These are phyloP conservation scores for Hirsutella thompsonii DNA, from an alignment of 2,329 filamentous ascomycete species.

Conservation along the genomic window DNA sequence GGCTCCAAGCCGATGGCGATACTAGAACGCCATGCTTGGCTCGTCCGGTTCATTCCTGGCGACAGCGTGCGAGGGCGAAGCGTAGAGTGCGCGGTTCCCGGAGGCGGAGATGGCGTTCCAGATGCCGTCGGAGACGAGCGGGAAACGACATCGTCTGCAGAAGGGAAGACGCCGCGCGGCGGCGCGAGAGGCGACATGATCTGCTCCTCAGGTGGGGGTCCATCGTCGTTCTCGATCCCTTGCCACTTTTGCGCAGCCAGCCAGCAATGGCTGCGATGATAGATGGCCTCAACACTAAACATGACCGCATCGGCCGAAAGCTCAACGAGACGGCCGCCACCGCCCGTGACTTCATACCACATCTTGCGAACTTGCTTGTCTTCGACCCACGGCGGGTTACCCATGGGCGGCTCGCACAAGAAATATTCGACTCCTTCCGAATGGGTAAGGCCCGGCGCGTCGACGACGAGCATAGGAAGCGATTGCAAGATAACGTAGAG, in stretches of 20 bases:
- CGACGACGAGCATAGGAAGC: constrained; percentile 64
- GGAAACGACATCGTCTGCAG: constrained; percentile 13
- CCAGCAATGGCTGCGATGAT: constrained; percentile 46
- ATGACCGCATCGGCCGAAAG: constrained; percentile 46
- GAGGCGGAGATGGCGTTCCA: constrained; percentile 15
- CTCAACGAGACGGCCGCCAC: constrained; percentile 38
- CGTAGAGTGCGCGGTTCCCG: constrained; percentile 11
- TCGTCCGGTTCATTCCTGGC: constrained; percentile 19
- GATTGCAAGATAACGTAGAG: constrained; percentile 67
- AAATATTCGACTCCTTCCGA: constrained; percentile 71
- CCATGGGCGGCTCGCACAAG: constrained; percentile 62
- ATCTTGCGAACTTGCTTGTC: constrained; percentile 50
- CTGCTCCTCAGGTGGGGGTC: constrained; percentile 15
- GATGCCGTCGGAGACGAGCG: constrained; percentile 9
- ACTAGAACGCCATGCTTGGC: constrained; percentile 25
- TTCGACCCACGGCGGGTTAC: constrained; percentile 62
- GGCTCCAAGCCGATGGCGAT: constrained; percentile 30
- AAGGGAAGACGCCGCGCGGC: constrained; percentile 21
- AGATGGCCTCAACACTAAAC: constrained; percentile 48
- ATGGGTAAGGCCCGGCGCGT: constrained; percentile 56
- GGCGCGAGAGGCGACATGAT: constrained; percentile 25
- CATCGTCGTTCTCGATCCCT: constrained; percentile 16
- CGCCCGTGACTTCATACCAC: constrained; percentile 64
- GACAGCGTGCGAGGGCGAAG: constrained; percentile 26
- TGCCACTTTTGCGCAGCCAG: constrained; percentile 39